Evolutionary conservation across 2,329 filamentous ascomycete species (phyloP), one percentile per base, ranked within the genome.

Genomic region (Aspergillus phoenicis): DNA sequence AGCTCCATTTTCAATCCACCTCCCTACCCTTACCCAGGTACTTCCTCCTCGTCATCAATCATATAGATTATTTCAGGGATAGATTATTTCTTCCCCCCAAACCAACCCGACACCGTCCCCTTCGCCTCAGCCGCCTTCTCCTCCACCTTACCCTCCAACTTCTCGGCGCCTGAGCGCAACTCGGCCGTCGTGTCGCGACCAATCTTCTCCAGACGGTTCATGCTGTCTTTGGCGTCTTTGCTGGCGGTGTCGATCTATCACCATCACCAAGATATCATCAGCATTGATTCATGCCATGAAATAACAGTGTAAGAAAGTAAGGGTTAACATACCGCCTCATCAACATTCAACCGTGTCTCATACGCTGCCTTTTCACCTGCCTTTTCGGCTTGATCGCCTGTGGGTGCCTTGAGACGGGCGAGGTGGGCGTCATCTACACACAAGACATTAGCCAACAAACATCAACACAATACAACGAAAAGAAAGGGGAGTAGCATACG

Each of bases 91-190:
- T 61, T 64, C 38, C 64, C 55, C 51, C 92, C 89, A 72, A 97
- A 96, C 93, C 93, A 97, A 75, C 90, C 86, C 45, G 89, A 91
- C 70, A 96, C 78, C 65, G 90, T 89, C 70, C 87, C 86, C 87
- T 97, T 97, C 48, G 92, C 90, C 82, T 97, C 90, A 55, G 87
- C 79, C 4, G 92, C 87, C 66, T 88, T 87, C 66, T 91, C 82
- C 81, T 93, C 90, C 56, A 97, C 89, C 67, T 87, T 93, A 71
- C 87, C 86, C 80, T 97, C 93, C 70, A 93, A 89, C 76, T 89
- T 86, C 78, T 97, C 89, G 55, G 95, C 80, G 8, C 81, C 62
- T 3, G 58, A 52, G 22, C 60, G 81, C 66, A 85, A 64, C 59
- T 83, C 78, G 61, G 75, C 78, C 63, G 80, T 78, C 2, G 83